These are phyloP conservation scores for Durio zibethinus DNA, from an alignment of 345 rosid species.

Conservation along the genomic window DNA sequence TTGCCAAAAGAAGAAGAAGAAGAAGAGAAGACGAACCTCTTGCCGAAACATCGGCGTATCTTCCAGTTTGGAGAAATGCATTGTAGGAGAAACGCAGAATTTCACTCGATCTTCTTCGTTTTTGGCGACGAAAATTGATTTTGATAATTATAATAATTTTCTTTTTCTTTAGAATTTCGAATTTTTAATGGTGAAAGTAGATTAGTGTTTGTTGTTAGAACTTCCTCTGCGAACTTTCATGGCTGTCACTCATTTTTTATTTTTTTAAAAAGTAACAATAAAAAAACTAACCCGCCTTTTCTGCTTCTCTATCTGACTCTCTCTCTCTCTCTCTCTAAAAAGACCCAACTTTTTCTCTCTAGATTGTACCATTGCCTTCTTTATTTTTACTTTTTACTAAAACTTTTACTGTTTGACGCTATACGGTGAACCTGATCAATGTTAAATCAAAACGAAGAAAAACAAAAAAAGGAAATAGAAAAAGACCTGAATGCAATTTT, in stretches of 20 bases:
- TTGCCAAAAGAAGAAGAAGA: neutral
- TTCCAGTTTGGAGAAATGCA: constrained; percentile 74
- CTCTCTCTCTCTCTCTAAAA: neutral
- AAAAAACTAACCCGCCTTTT: constrained; percentile 11
- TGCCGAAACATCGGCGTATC: constrained; percentile 90
- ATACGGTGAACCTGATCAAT: too few species aligned
- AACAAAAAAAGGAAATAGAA: neutral
- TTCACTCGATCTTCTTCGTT: constrained; percentile 12
- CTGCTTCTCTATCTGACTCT: neutral
- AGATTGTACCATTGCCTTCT: too few species aligned
- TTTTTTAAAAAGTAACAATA: neutral
- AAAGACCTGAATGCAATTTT: constrained; percentile 54
- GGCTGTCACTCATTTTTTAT: constrained; percentile 34
- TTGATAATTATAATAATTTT: neutral
- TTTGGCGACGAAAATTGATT: neutral
- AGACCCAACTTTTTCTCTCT: neutral
- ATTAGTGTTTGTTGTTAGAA: neutral
- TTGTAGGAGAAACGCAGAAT: constrained; percentile 15
- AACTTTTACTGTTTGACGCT: too few species aligned
- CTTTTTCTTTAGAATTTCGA: neutral
- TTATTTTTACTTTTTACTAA: too few species aligned
- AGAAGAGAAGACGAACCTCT: constrained; percentile 40
- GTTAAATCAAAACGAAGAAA: neutral
- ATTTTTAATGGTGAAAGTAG: constrained; percentile 20
- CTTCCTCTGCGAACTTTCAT: constrained; percentile 48